These are phyloP conservation scores for Lagenaria siceraria DNA, from an alignment of 306 rosid species.

Conservation along the genomic window DNA sequence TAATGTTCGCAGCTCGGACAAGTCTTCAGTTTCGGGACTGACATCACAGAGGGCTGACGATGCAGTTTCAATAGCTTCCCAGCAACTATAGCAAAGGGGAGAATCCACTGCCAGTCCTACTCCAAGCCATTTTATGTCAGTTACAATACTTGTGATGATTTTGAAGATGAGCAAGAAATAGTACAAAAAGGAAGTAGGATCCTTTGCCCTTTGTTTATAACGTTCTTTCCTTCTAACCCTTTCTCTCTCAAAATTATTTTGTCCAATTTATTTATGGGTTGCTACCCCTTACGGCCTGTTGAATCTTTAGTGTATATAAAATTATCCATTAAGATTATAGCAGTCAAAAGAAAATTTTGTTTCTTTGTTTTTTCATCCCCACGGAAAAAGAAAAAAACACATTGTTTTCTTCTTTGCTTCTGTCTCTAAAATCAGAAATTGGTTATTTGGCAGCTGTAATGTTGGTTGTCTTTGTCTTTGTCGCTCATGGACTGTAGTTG, in stretches of 20 bases:
- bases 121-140: conserved; percentile 35
- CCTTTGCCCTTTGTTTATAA: conserved; percentile 2
- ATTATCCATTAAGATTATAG: conserved; percentile 24
- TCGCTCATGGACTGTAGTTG: background rate
- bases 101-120: conserved; percentile 15
- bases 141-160: background rate
- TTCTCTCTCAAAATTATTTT: conserved; percentile 14
- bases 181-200: conserved; percentile 21
- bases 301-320: conserved; percentile 68
- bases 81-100: conserved; percentile 32
- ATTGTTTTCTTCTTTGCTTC: background rate
- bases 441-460: conserved; percentile 1
- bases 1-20: conserved; percentile 61
- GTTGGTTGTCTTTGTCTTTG: background rate
- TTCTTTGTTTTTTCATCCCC: conserved; percentile 2
- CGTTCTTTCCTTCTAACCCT: conserved; percentile 12
- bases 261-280: conserved; percentile 40
- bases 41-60: background rate
- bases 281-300: conserved; percentile 35
- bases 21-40: conserved; percentile 44
- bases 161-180: conserved; percentile 15
- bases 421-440: background rate
- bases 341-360: conserved; percentile 20
- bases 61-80: conserved; percentile 14
- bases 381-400: background rate